phyloP scores from a whole-genome alignment of 306 rosid species.

The Amphicarpaea edgeworthii region DNA sequence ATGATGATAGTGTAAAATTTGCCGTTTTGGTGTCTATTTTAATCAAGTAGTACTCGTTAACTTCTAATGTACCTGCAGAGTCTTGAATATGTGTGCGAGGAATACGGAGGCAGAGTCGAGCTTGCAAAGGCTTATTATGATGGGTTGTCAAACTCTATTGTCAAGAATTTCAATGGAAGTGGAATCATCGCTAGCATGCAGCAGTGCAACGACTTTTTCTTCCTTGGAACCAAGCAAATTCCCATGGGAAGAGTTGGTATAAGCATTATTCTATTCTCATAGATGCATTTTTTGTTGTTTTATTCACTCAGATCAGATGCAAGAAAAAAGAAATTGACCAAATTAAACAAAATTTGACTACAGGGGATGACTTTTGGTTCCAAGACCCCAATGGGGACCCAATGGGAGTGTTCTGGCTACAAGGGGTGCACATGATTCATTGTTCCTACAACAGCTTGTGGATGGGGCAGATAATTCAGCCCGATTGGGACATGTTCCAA shows the following conservation, averaged over 20 bases:
- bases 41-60: background rate
- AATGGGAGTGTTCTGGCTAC: slow-evolving; percentile 86
- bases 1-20: no score
- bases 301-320: background rate
- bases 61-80: slow-evolving; percentile 43
- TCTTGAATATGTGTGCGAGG: slow-evolving; percentile 74
- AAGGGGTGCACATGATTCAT: slow-evolving; percentile 92
- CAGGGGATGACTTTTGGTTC: slow-evolving; percentile 97
- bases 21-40: background rate
- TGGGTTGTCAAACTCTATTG: slow-evolving; percentile 66
- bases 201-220: slow-evolving; percentile 94
- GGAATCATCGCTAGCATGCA: slow-evolving; percentile 94
- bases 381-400: slow-evolving; percentile 92
- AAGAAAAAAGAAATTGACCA: background rate
- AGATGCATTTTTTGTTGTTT: no score
- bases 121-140: slow-evolving; percentile 81
- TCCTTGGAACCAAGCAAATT: slow-evolving; percentile 79
- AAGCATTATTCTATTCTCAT: no score
- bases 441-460: slow-evolving; percentile 94
- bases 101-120: slow-evolving; percentile 85
- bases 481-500: slow-evolving; percentile 98
- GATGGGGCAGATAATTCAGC: slow-evolving; percentile 93
- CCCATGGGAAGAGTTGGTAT: slow-evolving; percentile 86
- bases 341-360: background rate
- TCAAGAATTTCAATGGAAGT: slow-evolving; percentile 78